phyloP scores from a whole-genome alignment of 306 rosid genomes.

The Phaseolus lunatus region DNA sequence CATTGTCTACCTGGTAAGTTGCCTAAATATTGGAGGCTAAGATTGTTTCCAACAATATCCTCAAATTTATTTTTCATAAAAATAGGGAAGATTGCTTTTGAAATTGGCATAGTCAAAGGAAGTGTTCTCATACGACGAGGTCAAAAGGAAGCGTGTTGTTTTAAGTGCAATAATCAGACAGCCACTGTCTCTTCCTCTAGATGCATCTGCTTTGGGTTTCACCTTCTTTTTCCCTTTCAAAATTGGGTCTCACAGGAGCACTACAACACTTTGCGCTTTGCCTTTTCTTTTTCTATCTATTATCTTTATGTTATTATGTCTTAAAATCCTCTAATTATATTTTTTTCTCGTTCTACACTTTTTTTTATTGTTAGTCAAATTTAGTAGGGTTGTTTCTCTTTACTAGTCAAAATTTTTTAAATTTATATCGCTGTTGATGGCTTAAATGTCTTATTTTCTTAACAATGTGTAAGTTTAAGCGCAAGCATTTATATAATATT shows the following conservation, averaged over 20 bases:
- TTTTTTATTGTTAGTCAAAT: too few species aligned
- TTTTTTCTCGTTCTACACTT: neutral
- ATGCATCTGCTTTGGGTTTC: slow-evolving; percentile 6
- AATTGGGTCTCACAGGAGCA: neutral
- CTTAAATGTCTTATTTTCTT: neutral
- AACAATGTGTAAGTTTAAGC: neutral
- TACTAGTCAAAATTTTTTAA: neutral
- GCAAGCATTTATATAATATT: too few species aligned
- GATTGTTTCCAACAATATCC: neutral
- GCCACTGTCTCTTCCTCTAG: slow-evolving; percentile 7
- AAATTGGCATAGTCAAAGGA: neutral
- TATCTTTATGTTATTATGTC: neutral
- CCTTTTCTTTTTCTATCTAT: neutral
- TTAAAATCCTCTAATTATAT: neutral
- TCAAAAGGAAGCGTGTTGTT: slow-evolving; percentile 6
- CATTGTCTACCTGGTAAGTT: neutral
- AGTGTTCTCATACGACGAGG: slow-evolving; percentile 7
- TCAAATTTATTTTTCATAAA: neutral
- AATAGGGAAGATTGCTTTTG: neutral
- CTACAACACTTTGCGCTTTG: neutral
- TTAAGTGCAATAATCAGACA: slow-evolving; percentile 9
- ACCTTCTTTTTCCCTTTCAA: neutral
- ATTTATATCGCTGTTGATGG: neutral
- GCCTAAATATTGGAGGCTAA: slow-evolving; percentile 27
- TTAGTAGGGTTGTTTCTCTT: neutral